Base-by-base conservation (phyloP, 352 stramenopile genomes). In the Globisporangium solare region DNA sequence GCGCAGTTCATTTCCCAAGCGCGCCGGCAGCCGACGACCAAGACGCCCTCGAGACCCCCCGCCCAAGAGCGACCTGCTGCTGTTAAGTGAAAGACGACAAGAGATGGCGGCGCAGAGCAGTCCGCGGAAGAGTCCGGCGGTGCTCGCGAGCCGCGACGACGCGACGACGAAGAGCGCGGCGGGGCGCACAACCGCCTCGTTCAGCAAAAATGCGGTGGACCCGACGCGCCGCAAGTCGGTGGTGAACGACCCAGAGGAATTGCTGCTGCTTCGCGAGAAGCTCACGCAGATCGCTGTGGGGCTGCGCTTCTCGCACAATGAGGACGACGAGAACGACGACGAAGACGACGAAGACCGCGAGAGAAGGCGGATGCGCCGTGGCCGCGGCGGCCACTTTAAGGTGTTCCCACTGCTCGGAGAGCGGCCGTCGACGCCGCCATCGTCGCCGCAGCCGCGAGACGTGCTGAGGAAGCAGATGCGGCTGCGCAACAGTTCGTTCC, bases 381-480 rank as follows among this genome's bases (percentile, higher is more conserved):
- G 54, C 7, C 22, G 27, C 7, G 27, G 46, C 60, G 59, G 61
- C 22, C 71, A 69, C 37, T 88, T 88, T 41, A 72, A 76, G 51
- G 60, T 79, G 53, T 83, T 88, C 47, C 58, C 71, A 6, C 56
- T 61, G 3, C 56, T 66, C 1, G 56, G 56, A 52, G 80, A 88
- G 14, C 70, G 75, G 0, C 73, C 83, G 10, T 84, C 64, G 50
- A 93, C 83, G 51, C 83, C 83, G 31, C 83, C 83, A 41, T 90
- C 80, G 35, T 93, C 83, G 15, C 83, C 83, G 11, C 83, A 93
- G 66, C 83, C 83, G 3, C 66, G 80, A 2, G 81, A 91, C 52
- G 62, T 91, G 41, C 57, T 93, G 37, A 72, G 80, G n/a, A 83
- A 79, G 57, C 82, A 92, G 56, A 51, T 90, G 18, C 67, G 74